A percentile compares a stretch with the other conserved stretches of the same genome.
These are phyloP conservation scores for Podila horticola DNA, from an alignment of 192 early-diverging fungal genomes.

Conservation along the genomic window DNA sequence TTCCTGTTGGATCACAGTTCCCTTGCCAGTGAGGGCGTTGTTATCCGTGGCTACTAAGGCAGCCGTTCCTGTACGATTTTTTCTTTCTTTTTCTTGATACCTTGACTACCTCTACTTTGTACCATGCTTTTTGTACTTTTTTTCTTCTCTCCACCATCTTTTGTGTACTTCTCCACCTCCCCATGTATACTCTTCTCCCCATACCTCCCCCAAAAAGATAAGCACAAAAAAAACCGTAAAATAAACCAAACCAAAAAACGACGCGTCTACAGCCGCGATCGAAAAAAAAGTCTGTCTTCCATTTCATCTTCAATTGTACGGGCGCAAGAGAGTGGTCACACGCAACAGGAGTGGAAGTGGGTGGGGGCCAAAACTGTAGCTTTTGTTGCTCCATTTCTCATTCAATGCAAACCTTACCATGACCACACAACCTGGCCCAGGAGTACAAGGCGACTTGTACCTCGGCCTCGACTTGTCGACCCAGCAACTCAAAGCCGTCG, in stretches of 20 bases:
- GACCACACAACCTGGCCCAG: neutral
- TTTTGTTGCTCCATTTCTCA: neutral
- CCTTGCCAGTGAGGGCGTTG: conserved; percentile 23
- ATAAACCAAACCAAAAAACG: too few species aligned
- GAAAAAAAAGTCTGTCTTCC: too few species aligned
- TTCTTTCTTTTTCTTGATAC: neutral
- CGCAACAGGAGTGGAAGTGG: too few species aligned
- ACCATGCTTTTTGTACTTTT: neutral
- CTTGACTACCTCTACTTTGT: neutral
- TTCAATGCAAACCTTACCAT: neutral
- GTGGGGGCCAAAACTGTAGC: too few species aligned
- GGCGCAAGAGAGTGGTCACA: too few species aligned
- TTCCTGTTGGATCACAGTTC: conserved; percentile 66
- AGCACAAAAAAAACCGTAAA: too few species aligned
- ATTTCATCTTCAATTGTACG: too few species aligned
- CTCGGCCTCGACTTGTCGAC: conserved; percentile 82
- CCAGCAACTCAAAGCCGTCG: conserved; percentile 77
- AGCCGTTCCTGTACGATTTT: neutral
- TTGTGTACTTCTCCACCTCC: too few species aligned
- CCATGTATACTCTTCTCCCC: too few species aligned
- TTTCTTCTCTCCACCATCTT: neutral
- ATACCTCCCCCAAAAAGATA: too few species aligned
- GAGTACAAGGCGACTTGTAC: conserved; percentile 43
- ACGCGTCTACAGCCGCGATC: too few species aligned
- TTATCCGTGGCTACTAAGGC: conserved; percentile 9